Conservation (phyloP, 495 filamentous ascomycete species). For the Xylaria castorea region DNA sequence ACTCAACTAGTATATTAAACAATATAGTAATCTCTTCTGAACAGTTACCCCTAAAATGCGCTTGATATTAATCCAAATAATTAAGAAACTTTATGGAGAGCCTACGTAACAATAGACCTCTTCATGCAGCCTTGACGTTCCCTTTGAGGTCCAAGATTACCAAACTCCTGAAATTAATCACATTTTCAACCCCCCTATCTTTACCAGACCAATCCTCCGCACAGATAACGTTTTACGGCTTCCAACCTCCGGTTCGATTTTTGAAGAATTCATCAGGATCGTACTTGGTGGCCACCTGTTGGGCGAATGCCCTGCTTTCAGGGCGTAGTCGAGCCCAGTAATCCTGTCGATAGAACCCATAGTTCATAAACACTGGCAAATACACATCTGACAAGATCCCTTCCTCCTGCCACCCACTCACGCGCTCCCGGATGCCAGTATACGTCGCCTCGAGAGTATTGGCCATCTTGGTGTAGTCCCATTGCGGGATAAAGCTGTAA, state of each 20-base stretch:
- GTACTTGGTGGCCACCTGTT: slow-evolving; percentile 49
- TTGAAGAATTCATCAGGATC: slow-evolving; percentile 63
- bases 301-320: slow-evolving; percentile 49
- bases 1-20: too few relatives aligned
- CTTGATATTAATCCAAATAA: neutral
- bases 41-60: too few relatives aligned
- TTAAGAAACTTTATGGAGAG: neutral
- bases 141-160: neutral
- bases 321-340: slow-evolving; percentile 59
- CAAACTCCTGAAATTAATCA: neutral
- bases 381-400: slow-evolving; percentile 58
- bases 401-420: slow-evolving; percentile 48
- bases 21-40: too few relatives aligned
- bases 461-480: slow-evolving; percentile 55
- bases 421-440: slow-evolving; percentile 36
- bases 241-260: slow-evolving; percentile 57
- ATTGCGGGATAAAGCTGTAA: slow-evolving; percentile 49
- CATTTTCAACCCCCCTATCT: neutral
- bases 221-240: slow-evolving; percentile 27
- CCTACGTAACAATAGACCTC: neutral
- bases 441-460: slow-evolving; percentile 50
- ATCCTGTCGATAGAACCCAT: slow-evolving; percentile 59
- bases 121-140: neutral
- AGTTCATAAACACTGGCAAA: slow-evolving; percentile 63
- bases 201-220: neutral